These are phyloP conservation scores for Carex scoparia DNA, from an alignment of 176 grass and related monocot genomes.

Conservation along the genomic window DNA sequence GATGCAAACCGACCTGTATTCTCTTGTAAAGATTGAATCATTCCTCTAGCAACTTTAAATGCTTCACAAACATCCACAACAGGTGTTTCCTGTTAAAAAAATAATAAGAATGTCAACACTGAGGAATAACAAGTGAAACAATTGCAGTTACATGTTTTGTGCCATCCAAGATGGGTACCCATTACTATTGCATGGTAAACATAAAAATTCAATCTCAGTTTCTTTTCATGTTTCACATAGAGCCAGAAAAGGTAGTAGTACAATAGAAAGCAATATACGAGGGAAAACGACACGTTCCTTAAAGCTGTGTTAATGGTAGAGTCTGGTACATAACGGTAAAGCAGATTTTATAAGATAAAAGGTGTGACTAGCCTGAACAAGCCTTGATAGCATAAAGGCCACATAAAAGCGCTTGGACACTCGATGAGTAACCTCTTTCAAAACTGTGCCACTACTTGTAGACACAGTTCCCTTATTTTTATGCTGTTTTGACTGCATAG, in stretches of 20 bases:
- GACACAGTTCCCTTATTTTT: conserved; percentile 23
- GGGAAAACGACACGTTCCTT: neutral
- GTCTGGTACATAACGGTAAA: neutral
- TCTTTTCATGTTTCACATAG: neutral
- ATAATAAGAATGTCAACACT: neutral
- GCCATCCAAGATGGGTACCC: neutral
- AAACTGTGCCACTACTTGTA: conserved; percentile 33
- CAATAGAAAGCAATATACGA: neutral
- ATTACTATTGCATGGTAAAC: neutral
- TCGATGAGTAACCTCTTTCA: conserved; percentile 60
- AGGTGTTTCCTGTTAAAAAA: conserved; percentile 62
- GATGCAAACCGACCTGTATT: conserved; percentile 94
- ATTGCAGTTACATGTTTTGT: neutral
- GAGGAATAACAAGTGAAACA: neutral
- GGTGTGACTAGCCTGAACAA: conserved; percentile 61
- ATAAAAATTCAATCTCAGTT: neutral
- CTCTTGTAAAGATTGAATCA: conserved; percentile 88
- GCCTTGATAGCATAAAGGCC: conserved; percentile 83
- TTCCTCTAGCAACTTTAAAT: conserved; percentile 93
- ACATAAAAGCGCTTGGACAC: conserved; percentile 94
- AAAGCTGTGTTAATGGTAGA: neutral
- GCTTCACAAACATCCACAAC: conserved; percentile 87
- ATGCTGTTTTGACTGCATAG: conserved; percentile 45
- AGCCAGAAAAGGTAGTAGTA: neutral
- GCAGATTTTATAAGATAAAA: neutral